A percentile compares a stretch with the other conserved stretches of the same genome.
phyloP scores from a whole-genome alignment of 306 rosid genomes.

The Inga oerstediana region DNA sequence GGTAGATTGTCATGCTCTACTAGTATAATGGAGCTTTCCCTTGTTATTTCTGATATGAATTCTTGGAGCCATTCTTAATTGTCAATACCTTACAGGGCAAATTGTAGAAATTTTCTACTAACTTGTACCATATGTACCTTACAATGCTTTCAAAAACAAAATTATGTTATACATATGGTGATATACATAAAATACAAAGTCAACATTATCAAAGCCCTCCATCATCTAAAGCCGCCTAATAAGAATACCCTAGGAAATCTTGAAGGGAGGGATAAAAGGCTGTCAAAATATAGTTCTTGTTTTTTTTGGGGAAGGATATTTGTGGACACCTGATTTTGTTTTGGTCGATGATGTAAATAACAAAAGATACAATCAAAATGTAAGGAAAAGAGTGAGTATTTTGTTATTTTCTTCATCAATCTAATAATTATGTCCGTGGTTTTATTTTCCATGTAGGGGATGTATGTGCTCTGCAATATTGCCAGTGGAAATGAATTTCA shows the following conservation, averaged over 20 bases:
- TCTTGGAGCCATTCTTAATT: neutral
- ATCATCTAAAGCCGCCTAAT: neutral
- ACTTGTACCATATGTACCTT: neutral
- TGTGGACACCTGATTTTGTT: neutral
- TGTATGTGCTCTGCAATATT: conserved; percentile 74
- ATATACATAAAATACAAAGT: neutral
- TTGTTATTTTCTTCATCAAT: neutral
- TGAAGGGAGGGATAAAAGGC: neutral
- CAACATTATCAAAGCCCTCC: neutral
- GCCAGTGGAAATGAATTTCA: conserved; percentile 83
- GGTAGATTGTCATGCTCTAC: neutral
- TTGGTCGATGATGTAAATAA: neutral
- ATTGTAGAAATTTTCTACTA: conserved; percentile 3
- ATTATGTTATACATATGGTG: neutral
- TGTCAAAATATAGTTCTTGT: neutral
- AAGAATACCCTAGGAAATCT: neutral
- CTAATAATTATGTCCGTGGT: conserved; percentile 25
- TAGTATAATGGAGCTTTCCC: neutral
- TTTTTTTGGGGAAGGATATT: neutral
- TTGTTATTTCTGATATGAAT: neutral
- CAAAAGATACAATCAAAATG: neutral
- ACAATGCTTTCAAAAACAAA: neutral
- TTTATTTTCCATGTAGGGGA: conserved; percentile 58
- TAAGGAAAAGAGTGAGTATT: neutral
- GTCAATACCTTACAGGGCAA: neutral